A percentile compares a stretch with the other conserved stretches of the same genome.
These are phyloP conservation scores for Russula griseocarnosa DNA, from an alignment of 768 basidiomycete genomes.

Conservation along the genomic window DNA sequence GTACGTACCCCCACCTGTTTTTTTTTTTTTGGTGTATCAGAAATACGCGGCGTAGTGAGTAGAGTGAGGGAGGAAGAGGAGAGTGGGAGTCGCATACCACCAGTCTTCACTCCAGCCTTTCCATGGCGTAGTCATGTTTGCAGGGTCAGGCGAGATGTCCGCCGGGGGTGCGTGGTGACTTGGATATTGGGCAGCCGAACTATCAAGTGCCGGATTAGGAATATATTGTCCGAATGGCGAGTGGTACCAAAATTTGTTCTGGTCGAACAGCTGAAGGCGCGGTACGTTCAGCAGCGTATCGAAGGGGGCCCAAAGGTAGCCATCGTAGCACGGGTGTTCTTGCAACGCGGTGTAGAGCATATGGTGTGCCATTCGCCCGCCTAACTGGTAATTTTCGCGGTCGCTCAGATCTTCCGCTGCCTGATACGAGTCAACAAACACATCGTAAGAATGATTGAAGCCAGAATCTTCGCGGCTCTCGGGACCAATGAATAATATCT, in stretches of 20 bases:
- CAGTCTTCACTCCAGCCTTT: constrained; percentile 41
- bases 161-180: constrained; percentile 40
- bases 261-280: constrained; percentile 45
- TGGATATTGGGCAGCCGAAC: constrained; percentile 28
- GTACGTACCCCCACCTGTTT: constrained; percentile 31
- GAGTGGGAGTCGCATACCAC: constrained; percentile 37
- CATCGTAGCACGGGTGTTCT: constrained; percentile 45
- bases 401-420: constrained; percentile 41
- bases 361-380: constrained; percentile 52
- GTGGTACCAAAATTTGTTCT: constrained; percentile 48
- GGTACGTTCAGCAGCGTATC: constrained; percentile 49
- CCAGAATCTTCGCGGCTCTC: constrained; percentile 45
- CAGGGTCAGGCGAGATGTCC: constrained; percentile 42
- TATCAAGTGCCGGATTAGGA: constrained; percentile 38
- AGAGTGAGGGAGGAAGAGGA: not conserved
- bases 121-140: constrained; percentile 41
- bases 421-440: constrained; percentile 46
- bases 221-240: constrained; percentile 45
- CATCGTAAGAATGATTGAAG: constrained; percentile 48
- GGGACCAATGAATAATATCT: constrained; percentile 51
- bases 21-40: not conserved
- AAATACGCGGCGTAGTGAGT: not conserved
- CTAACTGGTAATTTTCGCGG: constrained; percentile 40
- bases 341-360: constrained; percentile 48
- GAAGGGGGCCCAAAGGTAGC: constrained; percentile 52